Conservation (phyloP, 1,284 basidiomycete species). For the Tilletia setariae region DNA sequence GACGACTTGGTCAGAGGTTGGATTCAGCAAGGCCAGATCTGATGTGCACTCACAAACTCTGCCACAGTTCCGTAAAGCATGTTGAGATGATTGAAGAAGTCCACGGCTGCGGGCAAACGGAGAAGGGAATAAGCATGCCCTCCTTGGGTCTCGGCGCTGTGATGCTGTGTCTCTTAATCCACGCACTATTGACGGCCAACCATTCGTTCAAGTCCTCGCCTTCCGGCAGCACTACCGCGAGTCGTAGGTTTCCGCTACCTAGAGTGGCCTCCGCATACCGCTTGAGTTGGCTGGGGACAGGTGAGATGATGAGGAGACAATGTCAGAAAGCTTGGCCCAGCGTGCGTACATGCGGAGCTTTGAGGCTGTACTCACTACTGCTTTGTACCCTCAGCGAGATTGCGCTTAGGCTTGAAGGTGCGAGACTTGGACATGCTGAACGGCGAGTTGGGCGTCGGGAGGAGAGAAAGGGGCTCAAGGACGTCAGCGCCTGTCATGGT, state of each 20-base stretch:
- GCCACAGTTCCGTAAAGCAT: conserved; percentile 54
- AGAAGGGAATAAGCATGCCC: too few species aligned
- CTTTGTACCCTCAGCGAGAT: conserved; percentile 91
- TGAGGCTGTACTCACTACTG: conserved; percentile 70
- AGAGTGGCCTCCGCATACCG: conserved; percentile 96
- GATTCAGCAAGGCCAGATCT: neutral
- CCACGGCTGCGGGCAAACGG: conserved; percentile 33
- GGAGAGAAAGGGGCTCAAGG: conserved; percentile 3
- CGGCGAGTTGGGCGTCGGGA: neutral
- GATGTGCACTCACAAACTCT: conserved; percentile 31
- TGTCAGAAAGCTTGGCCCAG: too few species aligned
- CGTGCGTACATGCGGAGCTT: too few species aligned
- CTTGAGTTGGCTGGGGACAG: conserved; percentile 66
- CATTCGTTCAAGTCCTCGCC: conserved; percentile 53
- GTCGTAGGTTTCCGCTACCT: conserved; percentile 59
- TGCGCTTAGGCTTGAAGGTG: conserved; percentile 94
- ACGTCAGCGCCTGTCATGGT: neutral
- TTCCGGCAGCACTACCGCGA: conserved; percentile 49
- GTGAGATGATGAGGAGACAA: conserved; percentile 16
- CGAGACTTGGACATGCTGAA: conserved; percentile 10
- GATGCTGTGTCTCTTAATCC: neutral
- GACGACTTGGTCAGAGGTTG: neutral
- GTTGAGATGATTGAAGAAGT: conserved; percentile 55
- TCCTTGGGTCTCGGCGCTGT: neutral
- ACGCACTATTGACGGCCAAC: conserved; percentile 52